Conservation (phyloP, 352 stramenopile species). For the Globisporangium iwayamae region DNA sequence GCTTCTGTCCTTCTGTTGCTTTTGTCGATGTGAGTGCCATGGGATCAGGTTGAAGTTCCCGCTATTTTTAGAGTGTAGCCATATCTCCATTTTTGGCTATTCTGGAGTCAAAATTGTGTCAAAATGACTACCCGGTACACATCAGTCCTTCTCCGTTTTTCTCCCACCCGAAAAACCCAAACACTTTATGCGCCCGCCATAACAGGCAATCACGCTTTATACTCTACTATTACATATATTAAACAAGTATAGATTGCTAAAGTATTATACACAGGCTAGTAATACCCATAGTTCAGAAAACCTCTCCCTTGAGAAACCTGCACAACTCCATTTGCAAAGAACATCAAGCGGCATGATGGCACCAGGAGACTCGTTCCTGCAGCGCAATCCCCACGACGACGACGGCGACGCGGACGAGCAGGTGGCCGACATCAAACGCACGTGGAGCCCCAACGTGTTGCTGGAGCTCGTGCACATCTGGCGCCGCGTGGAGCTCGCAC, state of each 20-base stretch:
- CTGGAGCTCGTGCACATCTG: slow-evolving; percentile 57
- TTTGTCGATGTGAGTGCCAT: neutral
- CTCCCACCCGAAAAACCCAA: neutral
- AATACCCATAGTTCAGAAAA: neutral
- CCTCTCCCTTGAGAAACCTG: neutral
- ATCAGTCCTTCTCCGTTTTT: neutral
- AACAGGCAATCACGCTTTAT: neutral
- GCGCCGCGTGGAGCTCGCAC: slow-evolving; percentile 32
- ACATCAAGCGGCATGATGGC: neutral
- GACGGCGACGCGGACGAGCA: slow-evolving; percentile 28
- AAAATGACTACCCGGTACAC: neutral
- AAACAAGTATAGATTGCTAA: too few species aligned
- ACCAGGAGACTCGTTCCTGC: neutral
- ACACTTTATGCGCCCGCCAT: too few species aligned
- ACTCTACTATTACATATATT: neutral
- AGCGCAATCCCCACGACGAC: slow-evolving; percentile 9
- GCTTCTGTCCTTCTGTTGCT: neutral
- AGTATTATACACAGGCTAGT: too few species aligned
- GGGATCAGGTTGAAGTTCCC: slow-evolving; percentile 7
- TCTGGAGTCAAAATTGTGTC: neutral
- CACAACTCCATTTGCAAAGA: neutral
- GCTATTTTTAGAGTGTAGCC: slow-evolving; percentile 1
- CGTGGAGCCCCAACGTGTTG: slow-evolving; percentile 50
- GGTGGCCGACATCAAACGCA: slow-evolving; percentile 41
- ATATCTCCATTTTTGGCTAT: neutral